A percentile compares a stretch with the other conserved stretches of the same genome.
These are phyloP conservation scores for Fraxinus dipetala DNA, from an alignment of 305 asterid genomes.

Conservation along the genomic window DNA sequence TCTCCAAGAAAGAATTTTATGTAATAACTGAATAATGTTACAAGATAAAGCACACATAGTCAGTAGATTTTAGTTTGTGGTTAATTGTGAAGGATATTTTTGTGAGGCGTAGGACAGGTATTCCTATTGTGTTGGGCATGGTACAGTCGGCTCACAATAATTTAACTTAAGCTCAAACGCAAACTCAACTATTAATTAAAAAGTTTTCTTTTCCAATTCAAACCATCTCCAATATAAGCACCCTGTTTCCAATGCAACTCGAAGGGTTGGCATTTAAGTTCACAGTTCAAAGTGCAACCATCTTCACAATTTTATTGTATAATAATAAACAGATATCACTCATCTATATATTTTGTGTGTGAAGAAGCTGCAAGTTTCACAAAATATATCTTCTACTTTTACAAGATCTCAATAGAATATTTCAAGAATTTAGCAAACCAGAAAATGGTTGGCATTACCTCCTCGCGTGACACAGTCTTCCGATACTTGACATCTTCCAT, in stretches of 20 bases:
- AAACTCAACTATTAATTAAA: background rate
- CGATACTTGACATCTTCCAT: constrained; percentile 87
- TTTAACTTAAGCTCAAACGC: background rate
- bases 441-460: constrained; percentile 48
- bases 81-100: background rate
- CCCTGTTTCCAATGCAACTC: background rate
- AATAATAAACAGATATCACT: background rate
- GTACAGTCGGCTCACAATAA: background rate
- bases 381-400: background rate
- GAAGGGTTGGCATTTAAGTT: background rate
- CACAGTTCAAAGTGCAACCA: background rate
- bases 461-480: constrained; percentile 87
- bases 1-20: background rate
- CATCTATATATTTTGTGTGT: background rate
- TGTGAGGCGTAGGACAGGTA: background rate
- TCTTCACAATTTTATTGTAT: background rate
- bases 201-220: background rate
- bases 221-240: background rate
- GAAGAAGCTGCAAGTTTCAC: background rate
- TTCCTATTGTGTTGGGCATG: background rate
- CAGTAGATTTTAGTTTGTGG: background rate
- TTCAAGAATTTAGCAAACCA: background rate
- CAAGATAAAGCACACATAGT: background rate
- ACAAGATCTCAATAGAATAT: constrained; percentile 10
- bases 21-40: background rate